Base-by-base conservation (phyloP, 1,284 basidiomycete species). In the Heterobasidion parviporum region DNA sequence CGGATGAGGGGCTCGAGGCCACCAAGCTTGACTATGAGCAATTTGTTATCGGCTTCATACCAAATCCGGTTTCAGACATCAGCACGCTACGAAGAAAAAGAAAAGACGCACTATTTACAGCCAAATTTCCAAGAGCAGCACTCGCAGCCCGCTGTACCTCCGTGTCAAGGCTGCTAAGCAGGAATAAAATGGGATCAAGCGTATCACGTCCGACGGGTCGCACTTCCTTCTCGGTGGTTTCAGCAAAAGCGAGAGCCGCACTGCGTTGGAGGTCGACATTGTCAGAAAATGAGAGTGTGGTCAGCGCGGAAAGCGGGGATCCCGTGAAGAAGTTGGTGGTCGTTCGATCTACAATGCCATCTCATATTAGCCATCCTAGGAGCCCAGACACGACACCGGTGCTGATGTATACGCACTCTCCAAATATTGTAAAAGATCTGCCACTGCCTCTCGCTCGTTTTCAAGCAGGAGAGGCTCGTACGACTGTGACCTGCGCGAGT, bases 171-270 rank as follows among this genome's bases (percentile, higher is more conserved):
- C 92, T 96, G 66, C 94, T 93, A 61, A 99, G 81, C 57, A 99
- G 84, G 74, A 98, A 99, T 61, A 99, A 85, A 63, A 99, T 95
- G 53, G 97, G 97, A 72, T 99, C 97, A 64, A 99, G 82, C 6
- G 97, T 99, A 72, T 99, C 97, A 60, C 97, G 81, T 14, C 92
- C 94, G 16, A 99, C 97, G 57, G 94, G 93, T 53, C 95, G 83
- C 54, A 99, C 96, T 74, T 99, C 97, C 77, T 99, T 99, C 78
- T 99, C 97, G 16, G 97, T 99, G 63, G 99, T 99, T 73, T 99
- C 97, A 52, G 97, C 97, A 68, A 99, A 99, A 1, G 97, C 97
- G 50, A 99, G 82, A 4, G 97, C 97, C 2, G 97, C 97, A 62
- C 94, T 97, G 52, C 97, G 86, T 76, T 99, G 97, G 41, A 99